Percentiles rank a stretch among this genome's conserved stretches.
Evolutionary conservation across 2,329 filamentous ascomycete species (phyloP).

Genomic region (Talaromyces sp.): DNA sequence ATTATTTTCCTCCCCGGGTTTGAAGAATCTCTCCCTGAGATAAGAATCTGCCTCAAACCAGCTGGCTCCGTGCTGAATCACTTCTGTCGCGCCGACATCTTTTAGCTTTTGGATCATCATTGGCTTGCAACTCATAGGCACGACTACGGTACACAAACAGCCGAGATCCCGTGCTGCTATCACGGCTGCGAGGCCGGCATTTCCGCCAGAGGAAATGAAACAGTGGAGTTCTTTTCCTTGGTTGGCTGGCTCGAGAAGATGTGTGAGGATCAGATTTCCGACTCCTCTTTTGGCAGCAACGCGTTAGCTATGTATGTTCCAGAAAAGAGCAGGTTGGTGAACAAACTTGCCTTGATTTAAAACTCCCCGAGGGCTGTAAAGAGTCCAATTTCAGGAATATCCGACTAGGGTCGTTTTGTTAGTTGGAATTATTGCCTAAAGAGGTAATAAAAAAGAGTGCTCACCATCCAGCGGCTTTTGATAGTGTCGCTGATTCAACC

Average conservation of each 20-base stretch:
- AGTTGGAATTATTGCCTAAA: background rate
- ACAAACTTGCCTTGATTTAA: conserved; percentile 61
- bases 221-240: conserved; percentile 52
- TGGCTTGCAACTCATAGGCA: conserved; percentile 59
- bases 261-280: conserved; percentile 30
- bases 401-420: conserved; percentile 44
- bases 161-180: conserved; percentile 62
- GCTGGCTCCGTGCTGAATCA: conserved; percentile 61
- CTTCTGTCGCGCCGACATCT: conserved; percentile 56
- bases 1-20: conserved; percentile 9
- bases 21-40: conserved; percentile 48
- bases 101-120: conserved; percentile 66
- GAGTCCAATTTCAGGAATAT: conserved; percentile 79
- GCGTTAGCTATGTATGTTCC: background rate
- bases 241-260: conserved; percentile 20
- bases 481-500: conserved; percentile 31
- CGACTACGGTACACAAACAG: conserved; percentile 64
- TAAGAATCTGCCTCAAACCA: conserved; percentile 66
- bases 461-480: conserved; percentile 35
- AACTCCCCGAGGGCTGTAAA: conserved; percentile 74
- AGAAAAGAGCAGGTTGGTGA: background rate
- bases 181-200: conserved; percentile 75
- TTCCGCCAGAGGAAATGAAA: conserved; percentile 73
- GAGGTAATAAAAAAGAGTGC: background rate
- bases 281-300: conserved; percentile 21